These are phyloP conservation scores for Mucor lusitanicus DNA, from an alignment of 371 early-diverging fungal species.

Conservation along the genomic window DNA sequence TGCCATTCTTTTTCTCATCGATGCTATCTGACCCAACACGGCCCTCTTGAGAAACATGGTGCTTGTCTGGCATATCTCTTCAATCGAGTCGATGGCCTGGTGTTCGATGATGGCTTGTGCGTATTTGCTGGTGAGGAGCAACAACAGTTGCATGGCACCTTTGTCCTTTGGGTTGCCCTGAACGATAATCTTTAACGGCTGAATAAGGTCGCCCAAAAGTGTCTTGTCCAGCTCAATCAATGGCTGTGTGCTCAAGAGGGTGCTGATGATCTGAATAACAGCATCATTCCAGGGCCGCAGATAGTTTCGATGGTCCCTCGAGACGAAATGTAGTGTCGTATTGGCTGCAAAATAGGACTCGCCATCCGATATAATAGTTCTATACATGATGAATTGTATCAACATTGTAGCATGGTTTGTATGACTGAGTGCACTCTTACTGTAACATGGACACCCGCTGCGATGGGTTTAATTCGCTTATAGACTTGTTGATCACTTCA, in stretches of 20 bases:
- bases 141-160: constrained; percentile 18
- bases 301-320: neutral
- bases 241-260: constrained; percentile 13
- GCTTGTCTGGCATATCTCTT: constrained; percentile 11
- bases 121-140: constrained; percentile 21
- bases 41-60: constrained; percentile 26
- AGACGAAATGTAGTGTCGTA: neutral
- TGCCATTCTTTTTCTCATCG: constrained; percentile 7
- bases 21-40: constrained; percentile 12
- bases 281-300: constrained; percentile 18
- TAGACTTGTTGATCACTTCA: constrained; percentile 16
- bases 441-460: constrained; percentile 5
- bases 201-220: constrained; percentile 1
- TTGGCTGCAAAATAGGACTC: constrained; percentile 9
- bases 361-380: constrained; percentile 17
- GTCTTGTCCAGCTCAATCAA: constrained; percentile 1
- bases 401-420: neutral
- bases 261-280: constrained; percentile 7
- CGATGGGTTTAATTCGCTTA: constrained; percentile 7
- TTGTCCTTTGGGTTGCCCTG: constrained; percentile 21
- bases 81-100: neutral
- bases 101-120: constrained; percentile 13
- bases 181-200: constrained; percentile 8
- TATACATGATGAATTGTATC: neutral
- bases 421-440: constrained; percentile 1